phyloP scores from a whole-genome alignment of 495 filamentous ascomycete species.

The Articulospora tetracladia region DNA sequence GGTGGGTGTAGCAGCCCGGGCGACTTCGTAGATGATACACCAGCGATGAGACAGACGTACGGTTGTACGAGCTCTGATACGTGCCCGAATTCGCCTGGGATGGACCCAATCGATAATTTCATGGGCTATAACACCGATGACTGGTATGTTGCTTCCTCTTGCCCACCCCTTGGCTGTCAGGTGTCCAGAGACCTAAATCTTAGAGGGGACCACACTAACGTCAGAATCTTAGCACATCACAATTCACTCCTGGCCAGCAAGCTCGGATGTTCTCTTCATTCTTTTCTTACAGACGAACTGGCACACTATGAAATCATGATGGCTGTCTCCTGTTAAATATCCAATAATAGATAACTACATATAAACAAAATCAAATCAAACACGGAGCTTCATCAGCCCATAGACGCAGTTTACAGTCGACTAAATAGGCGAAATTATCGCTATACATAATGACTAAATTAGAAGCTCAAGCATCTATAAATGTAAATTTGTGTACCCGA shows the following conservation, averaged over 20 bases:
- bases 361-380: too few species aligned
- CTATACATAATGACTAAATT: too few species aligned
- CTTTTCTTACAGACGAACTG: not conserved
- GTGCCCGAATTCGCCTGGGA: not conserved
- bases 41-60: not conserved
- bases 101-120: not conserved
- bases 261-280: not conserved
- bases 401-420: too few species aligned
- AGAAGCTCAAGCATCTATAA: too few species aligned
- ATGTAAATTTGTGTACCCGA: too few species aligned
- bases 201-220: not conserved
- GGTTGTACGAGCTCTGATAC: not conserved
- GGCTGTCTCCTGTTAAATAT: too few species aligned
- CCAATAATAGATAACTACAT: too few species aligned
- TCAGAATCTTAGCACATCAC: not conserved
- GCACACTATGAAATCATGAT: too few species aligned
- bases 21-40: not conserved
- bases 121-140: not conserved
- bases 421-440: too few species aligned
- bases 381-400: too few species aligned
- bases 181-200: not conserved
- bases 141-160: not conserved
- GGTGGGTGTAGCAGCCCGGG: not conserved
- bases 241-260: not conserved
- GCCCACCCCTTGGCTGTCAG: not conserved